Percentiles rank a stretch among this genome's conserved stretches.
Conservation (phyloP, 129 eudicot genomes). For the Tagetes patula region DNA sequence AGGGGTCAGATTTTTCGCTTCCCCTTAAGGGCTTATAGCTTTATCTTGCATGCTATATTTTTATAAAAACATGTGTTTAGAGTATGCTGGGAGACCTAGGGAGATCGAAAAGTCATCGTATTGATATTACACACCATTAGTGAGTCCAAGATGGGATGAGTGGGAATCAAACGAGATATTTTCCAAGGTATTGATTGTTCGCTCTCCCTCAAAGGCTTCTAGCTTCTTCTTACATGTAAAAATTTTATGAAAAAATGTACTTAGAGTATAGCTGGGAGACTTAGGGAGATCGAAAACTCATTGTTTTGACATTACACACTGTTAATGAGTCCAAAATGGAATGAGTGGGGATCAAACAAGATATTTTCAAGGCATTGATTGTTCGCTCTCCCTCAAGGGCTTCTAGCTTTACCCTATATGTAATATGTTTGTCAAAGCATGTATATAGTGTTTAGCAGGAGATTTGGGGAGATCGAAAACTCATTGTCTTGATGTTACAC, state of each 20-base stretch:
- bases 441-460: constrained; percentile 17
- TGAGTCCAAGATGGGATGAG: constrained; percentile 4
- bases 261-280: constrained; percentile 26
- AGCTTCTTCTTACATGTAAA: constrained; percentile 22
- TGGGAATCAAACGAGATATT: neutral
- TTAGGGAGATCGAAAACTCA: constrained; percentile 21
- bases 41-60: constrained; percentile 19
- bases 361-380: constrained; percentile 34
- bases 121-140: neutral
- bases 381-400: constrained; percentile 56
- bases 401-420: constrained; percentile 32
- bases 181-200: constrained; percentile 22
- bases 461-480: constrained; percentile 17
- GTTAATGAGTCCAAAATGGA: neutral
- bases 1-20: constrained; percentile 38
- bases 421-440: constrained; percentile 8
- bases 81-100: constrained; percentile 17
- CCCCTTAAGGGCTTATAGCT: constrained; percentile 49
- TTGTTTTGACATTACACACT: neutral
- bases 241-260: constrained; percentile 6
- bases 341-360: neutral
- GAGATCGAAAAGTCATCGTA: constrained; percentile 10
- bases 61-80: constrained; percentile 13
- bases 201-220: constrained; percentile 60
- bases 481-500: constrained; percentile 19